These are phyloP conservation scores for Collybiopsis luxurians DNA, from an alignment of 768 basidiomycete genomes.

Conservation along the genomic window DNA sequence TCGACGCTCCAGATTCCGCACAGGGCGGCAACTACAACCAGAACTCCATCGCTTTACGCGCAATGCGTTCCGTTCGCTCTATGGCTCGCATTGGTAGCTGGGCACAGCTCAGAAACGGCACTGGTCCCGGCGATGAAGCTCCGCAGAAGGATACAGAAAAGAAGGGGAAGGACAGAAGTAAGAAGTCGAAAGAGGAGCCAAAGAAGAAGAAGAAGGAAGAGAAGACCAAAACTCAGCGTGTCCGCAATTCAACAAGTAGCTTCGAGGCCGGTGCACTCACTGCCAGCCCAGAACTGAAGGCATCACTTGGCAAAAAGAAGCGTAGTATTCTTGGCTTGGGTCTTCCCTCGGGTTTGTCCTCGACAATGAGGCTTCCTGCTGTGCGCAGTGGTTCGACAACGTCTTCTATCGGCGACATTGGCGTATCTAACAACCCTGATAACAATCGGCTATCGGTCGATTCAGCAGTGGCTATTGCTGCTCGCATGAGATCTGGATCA, in stretches of 20 bases:
- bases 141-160: conserved; percentile 17
- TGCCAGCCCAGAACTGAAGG: conserved; percentile 27
- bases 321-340: conserved; percentile 59
- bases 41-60: conserved; percentile 72
- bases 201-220: conserved; percentile 25
- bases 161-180: conserved; percentile 23
- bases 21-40: conserved; percentile 24
- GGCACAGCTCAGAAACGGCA: conserved; percentile 50
- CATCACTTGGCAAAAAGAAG: conserved; percentile 54
- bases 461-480: conserved; percentile 19
- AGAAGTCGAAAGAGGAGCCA: conserved; percentile 26
- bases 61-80: conserved; percentile 73
- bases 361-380: conserved; percentile 45
- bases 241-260: conserved; percentile 55
- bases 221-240: conserved; percentile 27
- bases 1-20: conserved; percentile 6
- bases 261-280: conserved; percentile 66
- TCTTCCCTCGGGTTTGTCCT: conserved; percentile 61
- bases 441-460: conserved; percentile 36
- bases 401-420: conserved; percentile 22
- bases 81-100: conserved; percentile 72
- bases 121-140: conserved; percentile 21
- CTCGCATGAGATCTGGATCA: conserved; percentile 34
- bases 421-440: conserved; percentile 8
- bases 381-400: conserved; percentile 38